Base-by-base conservation (phyloP, 805 yeast genomes). In the Zygotorulaspora florentina region DNA sequence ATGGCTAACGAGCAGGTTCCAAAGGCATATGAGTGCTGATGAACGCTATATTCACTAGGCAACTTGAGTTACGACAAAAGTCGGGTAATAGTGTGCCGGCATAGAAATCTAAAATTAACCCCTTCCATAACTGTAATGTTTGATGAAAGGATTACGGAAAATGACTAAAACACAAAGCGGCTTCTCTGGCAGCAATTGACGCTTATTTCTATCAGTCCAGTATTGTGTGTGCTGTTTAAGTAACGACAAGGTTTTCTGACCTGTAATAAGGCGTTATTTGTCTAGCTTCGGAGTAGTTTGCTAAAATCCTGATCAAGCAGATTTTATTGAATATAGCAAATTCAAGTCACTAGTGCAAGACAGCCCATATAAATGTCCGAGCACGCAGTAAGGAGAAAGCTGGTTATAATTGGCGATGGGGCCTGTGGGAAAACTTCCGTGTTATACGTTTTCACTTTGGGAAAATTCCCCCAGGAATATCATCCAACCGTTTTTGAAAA, bases 401-500 rank as follows among this genome's bases (percentile, higher is more conserved):
- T 89, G 18, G 96, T 89, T 34, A 89, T 89, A 37, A 93, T 89
- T 9, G 96, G 96, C 18, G 96, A 89, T 66, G 96, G 96, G 43
- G 96, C 95, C 1, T 87, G 96, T 66, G 96, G 96, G 9, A 89
- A 89, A 66, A 89, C 96, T 0, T 88, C 96, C 1, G 70, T 89
- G 31, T 71, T 89, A n/a, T 86, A 87, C 58, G 96, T 89, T 16
- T 90, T 90, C 69, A 87, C 97, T 0, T 66, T 89, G 28, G 97
- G 96, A 0, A 95, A 87, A 61, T 90, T 90, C 59, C 96, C 96
- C 0, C 82, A 90, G 35, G 95, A 85, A 59, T 84, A 88, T 64
- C 95, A 87, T 55, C 97, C 97, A 2, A 89, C 97, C 0, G 96
- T 89, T 5, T 89, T 90, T 64, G 97, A 89, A 57, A 89, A 90